phyloP scores from a whole-genome alignment of 1,284 basidiomycete genomes.

The Trichosporon ovoides region DNA sequence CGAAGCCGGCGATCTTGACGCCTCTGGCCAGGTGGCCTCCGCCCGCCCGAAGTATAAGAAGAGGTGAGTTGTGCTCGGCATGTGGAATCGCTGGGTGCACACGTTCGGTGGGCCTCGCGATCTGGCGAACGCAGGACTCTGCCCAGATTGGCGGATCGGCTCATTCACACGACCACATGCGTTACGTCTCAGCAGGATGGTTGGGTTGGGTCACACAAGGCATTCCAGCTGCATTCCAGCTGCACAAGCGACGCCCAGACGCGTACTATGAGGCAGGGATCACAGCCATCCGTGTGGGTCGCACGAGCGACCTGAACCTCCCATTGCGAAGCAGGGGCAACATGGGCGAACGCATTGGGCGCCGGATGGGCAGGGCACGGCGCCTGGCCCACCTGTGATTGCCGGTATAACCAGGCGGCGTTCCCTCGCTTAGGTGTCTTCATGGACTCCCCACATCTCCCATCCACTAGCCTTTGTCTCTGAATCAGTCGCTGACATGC shows the following conservation, averaged over 20 bases:
- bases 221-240: too few species aligned
- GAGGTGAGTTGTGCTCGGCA: neutral
- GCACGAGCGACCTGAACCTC: neutral
- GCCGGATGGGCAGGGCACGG: neutral
- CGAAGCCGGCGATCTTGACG: constrained; percentile 1
- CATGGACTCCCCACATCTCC: neutral
- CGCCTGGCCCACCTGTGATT: neutral
- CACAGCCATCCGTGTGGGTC: neutral
- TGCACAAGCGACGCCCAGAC: too few species aligned
- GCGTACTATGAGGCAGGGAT: neutral
- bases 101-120: neutral
- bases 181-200: too few species aligned
- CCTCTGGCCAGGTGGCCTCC: constrained; percentile 8
- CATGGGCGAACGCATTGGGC: neutral
- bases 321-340: neutral
- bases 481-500: neutral
- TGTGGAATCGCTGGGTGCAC: neutral
- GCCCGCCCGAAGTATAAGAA: constrained; percentile 5
- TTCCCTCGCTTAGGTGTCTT: neutral
- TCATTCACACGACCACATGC: too few species aligned
- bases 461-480: neutral
- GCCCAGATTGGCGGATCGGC: neutral
- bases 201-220: too few species aligned
- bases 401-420: neutral
- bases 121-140: neutral